These are phyloP conservation scores for Solanum paucissectum DNA, from an alignment of 257 asterid species.

Conservation along the genomic window DNA sequence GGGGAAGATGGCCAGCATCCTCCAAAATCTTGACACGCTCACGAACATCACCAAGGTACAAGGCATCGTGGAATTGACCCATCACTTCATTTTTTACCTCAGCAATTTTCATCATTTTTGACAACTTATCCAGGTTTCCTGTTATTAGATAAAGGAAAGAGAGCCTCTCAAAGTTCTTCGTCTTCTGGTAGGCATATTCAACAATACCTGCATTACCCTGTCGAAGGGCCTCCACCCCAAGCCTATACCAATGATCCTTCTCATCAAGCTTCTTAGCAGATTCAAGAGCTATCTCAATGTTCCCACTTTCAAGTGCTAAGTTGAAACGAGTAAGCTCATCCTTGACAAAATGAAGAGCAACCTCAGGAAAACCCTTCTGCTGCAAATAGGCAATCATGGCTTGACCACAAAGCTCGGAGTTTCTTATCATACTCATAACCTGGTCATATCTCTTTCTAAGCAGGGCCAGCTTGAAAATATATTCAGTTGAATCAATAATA, in stretches of 20 bases:
- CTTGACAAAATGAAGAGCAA: constrained; percentile 93
- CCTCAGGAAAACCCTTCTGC: constrained; percentile 99
- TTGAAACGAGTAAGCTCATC: constrained; percentile 87
- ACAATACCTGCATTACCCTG: constrained; percentile 97
- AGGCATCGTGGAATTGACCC: constrained; percentile 91
- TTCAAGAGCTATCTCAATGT: constrained; percentile 87
- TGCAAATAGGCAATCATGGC: constrained; percentile 98
- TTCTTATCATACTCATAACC: constrained; percentile 91
- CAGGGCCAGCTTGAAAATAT: constrained; percentile 66
- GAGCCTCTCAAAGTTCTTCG: constrained; percentile 83
- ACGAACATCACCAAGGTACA: constrained; percentile 75
- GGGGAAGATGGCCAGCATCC: constrained; percentile 69
- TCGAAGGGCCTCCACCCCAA: constrained; percentile 97
- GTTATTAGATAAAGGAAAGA: constrained; percentile 81
- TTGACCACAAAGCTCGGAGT: constrained; percentile 94
- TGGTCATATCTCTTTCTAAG: constrained; percentile 77
- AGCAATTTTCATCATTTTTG: constrained; percentile 92
- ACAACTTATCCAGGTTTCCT: constrained; percentile 69
- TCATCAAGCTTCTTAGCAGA: constrained; percentile 81
- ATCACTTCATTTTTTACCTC: constrained; percentile 83
- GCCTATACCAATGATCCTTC: constrained; percentile 89
- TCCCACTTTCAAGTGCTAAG: constrained; percentile 91
- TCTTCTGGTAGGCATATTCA: constrained; percentile 90
- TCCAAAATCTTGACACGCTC: constrained; percentile 85
- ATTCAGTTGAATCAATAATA: constrained; percentile 86